These are phyloP conservation scores for Ophiognomonia clavigignenti-juglandacearum DNA, from an alignment of 2,329 filamentous ascomycete species.

Conservation along the genomic window DNA sequence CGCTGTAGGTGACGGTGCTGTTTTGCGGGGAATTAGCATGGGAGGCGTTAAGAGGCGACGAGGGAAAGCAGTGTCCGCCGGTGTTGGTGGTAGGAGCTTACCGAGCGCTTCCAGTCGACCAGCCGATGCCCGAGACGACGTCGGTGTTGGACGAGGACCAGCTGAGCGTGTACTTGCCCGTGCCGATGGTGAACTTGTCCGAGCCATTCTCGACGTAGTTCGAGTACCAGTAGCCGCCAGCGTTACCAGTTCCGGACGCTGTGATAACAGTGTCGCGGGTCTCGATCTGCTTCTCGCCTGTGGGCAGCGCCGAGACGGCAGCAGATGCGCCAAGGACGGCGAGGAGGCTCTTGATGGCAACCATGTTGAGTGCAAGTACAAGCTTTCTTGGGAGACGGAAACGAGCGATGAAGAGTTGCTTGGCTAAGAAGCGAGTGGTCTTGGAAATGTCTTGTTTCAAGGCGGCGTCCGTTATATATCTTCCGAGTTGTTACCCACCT, in stretches of 20 bases:
- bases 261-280: not conserved
- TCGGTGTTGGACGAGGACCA: constrained; percentile 10
- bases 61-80: no score
- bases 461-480: not conserved
- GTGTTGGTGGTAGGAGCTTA: not conserved
- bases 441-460: not conserved
- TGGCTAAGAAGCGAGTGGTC: not conserved
- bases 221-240: constrained; percentile 3
- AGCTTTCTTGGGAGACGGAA: not conserved
- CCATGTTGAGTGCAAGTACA: not conserved
- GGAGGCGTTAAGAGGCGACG: no score
- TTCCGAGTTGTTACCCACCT: no score
- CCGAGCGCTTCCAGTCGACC: constrained; percentile 8
- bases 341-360: constrained; percentile 2
- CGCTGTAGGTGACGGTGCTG: constrained; percentile 3
- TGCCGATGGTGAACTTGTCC: constrained; percentile 1
- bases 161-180: constrained; percentile 2
- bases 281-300: constrained; percentile 5
- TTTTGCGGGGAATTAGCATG: not conserved
- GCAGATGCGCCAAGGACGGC: not conserved
- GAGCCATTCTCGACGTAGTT: constrained; percentile 7
- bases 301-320: not conserved
- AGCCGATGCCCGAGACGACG: constrained; percentile 7
- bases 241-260: not conserved
- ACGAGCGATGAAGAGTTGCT: not conserved